These are phyloP conservation scores for Dipteronia sinensis DNA, from an alignment of 345 rosid species.

Conservation along the genomic window DNA sequence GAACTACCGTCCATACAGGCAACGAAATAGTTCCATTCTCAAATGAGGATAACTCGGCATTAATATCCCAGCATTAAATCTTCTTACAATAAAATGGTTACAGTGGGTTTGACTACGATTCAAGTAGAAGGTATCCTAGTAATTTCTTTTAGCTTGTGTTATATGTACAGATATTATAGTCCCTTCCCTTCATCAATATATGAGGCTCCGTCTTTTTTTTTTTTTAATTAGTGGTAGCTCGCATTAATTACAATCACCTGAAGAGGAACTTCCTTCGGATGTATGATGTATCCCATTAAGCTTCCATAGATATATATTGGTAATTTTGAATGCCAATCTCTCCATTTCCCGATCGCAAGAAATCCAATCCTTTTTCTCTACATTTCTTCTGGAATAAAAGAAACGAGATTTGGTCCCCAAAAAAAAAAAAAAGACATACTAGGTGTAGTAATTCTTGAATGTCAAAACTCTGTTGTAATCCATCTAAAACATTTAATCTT, in stretches of 20 bases:
- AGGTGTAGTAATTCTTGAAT: too few relatives aligned
- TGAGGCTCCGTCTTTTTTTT: constrained; percentile 21
- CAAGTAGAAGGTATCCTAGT: constrained; percentile 30
- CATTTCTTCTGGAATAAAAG: not conserved
- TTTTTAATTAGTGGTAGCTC: constrained; percentile 10
- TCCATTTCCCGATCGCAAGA: not conserved
- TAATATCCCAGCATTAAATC: constrained; percentile 39
- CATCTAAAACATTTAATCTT: too few relatives aligned
- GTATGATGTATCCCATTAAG: constrained; percentile 24
- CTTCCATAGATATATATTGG: constrained; percentile 12
- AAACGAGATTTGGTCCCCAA: not conserved
- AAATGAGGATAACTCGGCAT: constrained; percentile 44
- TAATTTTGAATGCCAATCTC: constrained; percentile 12
- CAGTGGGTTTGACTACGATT: constrained; percentile 12
- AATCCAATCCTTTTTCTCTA: not conserved
- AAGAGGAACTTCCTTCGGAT: constrained; percentile 9
- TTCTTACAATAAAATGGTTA: not conserved
- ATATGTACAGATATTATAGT: constrained; percentile 53
- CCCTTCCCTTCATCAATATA: constrained; percentile 37
- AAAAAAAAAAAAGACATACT: too few relatives aligned
- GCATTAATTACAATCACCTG: constrained; percentile 18
- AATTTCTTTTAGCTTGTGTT: constrained; percentile 25
- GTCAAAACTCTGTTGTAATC: too few relatives aligned
- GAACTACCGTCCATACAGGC: constrained; percentile 40
- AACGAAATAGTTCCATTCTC: constrained; percentile 42